A percentile compares a stretch with the other conserved stretches of the same genome.
phyloP scores from a whole-genome alignment of 2,329 filamentous ascomycete species.

The Pseudocercospora cruenta region DNA sequence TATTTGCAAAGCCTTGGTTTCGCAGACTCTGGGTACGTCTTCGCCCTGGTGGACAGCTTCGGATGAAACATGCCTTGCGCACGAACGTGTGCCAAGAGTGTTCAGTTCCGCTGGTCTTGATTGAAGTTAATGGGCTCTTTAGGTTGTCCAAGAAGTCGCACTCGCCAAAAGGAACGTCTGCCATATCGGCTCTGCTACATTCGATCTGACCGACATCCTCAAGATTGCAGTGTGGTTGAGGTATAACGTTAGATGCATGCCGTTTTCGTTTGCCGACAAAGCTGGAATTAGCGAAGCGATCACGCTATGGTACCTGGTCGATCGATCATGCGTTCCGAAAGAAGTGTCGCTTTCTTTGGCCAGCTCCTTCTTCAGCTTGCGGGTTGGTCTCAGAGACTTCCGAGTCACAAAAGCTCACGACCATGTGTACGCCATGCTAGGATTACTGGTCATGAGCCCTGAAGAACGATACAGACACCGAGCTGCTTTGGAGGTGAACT shows the following conservation, averaged over 20 bases:
- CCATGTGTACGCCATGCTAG: conserved; percentile 5
- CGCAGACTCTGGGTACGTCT: not conserved
- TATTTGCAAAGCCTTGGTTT: conserved; percentile 8
- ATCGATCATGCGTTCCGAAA: not conserved
- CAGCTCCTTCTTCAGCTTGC: not conserved
- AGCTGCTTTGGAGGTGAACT: not conserved
- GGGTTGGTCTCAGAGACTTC: not conserved
- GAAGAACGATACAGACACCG: not conserved
- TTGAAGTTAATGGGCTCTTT: too few species aligned
- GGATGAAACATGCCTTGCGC: too few species aligned
- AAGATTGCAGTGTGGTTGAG: not conserved
- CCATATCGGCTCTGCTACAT: not conserved
- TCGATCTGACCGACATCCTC: not conserved
- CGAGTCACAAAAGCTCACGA: not conserved
- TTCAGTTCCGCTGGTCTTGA: too few species aligned
- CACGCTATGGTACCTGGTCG: not conserved
- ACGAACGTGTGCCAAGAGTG: too few species aligned
- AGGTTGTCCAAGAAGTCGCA: conserved; percentile 16
- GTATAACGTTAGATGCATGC: not conserved
- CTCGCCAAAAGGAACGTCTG: conserved; percentile 4
- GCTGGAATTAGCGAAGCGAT: not conserved
- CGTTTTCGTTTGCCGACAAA: too few species aligned
- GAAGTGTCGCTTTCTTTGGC: not conserved
- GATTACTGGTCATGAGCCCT: not conserved
- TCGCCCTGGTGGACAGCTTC: too few species aligned